Conservation (phyloP, 192 early-diverging fungal genomes). For the Backusella tarrabulga region DNA sequence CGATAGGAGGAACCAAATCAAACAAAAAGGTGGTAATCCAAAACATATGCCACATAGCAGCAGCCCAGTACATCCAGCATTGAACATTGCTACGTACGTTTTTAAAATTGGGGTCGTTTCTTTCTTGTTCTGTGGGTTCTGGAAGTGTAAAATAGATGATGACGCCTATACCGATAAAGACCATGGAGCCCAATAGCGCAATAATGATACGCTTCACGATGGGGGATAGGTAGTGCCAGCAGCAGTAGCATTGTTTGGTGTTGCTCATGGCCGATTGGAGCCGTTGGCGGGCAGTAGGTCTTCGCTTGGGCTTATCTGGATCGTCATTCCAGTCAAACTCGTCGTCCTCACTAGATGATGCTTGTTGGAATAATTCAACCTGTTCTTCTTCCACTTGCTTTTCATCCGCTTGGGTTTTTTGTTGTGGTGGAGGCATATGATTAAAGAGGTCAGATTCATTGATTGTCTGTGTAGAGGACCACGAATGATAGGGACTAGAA, state of each 20-base stretch:
- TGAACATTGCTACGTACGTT: slow-evolving; percentile 36
- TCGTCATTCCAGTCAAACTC: slow-evolving; percentile 42
- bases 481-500: not conserved
- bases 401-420: not conserved
- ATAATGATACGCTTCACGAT: slow-evolving; percentile 33
- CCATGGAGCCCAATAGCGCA: slow-evolving; percentile 21
- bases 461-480: not conserved
- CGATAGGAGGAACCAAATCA: slow-evolving; percentile 29
- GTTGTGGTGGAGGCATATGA: not conserved
- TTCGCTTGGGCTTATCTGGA: slow-evolving; percentile 32
- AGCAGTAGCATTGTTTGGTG: slow-evolving; percentile 22
- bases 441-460: not conserved
- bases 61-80: slow-evolving; percentile 38
- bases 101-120: slow-evolving; percentile 9
- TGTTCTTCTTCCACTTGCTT: not conserved
- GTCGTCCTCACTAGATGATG: not conserved
- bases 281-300: slow-evolving; percentile 14
- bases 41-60: slow-evolving; percentile 33
- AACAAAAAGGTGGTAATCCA: slow-evolving; percentile 32
- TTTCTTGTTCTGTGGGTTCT: slow-evolving; percentile 13
- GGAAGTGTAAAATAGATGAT: slow-evolving; percentile 25
- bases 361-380: not conserved
- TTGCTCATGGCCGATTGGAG: slow-evolving; percentile 16
- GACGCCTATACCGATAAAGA: slow-evolving; percentile 31
- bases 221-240: slow-evolving; percentile 39